A percentile compares a stretch with the other conserved stretches of the same genome.
phyloP scores from a whole-genome alignment of 768 basidiomycete species.

The Rhodosporidiobolus odoratus region DNA sequence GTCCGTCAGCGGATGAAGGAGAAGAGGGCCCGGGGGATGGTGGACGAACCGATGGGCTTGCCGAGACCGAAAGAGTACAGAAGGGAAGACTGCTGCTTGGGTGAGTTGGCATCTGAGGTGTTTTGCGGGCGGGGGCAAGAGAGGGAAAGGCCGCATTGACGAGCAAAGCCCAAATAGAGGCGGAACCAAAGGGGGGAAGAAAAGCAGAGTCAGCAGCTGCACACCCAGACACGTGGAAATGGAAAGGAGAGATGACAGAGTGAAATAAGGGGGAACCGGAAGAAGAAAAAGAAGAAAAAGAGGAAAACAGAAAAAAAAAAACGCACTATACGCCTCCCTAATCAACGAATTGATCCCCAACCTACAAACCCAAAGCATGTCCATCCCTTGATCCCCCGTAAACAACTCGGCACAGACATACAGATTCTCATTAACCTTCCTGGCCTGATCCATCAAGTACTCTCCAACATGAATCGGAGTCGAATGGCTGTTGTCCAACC shows the following conservation, averaged over 20 bases:
- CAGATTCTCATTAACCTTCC: constrained; percentile 81
- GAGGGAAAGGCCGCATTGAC: neutral
- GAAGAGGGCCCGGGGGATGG: too few relatives aligned
- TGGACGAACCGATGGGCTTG: constrained; percentile 76
- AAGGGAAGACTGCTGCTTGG: constrained; percentile 82
- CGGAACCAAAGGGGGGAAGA: neutral
- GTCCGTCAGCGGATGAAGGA: neutral
- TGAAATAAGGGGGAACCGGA: too few relatives aligned
- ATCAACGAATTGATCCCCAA: constrained; percentile 90
- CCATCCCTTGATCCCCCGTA: constrained; percentile 91
- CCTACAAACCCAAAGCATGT: constrained; percentile 80
- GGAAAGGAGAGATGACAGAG: neutral
- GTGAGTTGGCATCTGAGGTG: constrained; percentile 53
- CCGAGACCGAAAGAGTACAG: constrained; percentile 85
- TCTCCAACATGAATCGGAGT: constrained; percentile 96
- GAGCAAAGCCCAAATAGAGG: neutral
- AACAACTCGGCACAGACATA: constrained; percentile 97
- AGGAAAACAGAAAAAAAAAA: constrained; percentile 36
- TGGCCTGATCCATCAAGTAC: constrained; percentile 83
- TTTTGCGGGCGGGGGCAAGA: too few relatives aligned
- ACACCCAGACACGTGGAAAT: too few relatives aligned
- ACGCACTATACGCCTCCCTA: constrained; percentile 87
- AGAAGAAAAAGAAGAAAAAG: neutral
- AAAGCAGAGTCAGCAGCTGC: neutral
- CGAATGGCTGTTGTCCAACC: constrained; percentile 97